Evolutionary conservation across 495 filamentous ascomycete species (phyloP).

Genomic region (Aspergillus egyptiacus): DNA sequence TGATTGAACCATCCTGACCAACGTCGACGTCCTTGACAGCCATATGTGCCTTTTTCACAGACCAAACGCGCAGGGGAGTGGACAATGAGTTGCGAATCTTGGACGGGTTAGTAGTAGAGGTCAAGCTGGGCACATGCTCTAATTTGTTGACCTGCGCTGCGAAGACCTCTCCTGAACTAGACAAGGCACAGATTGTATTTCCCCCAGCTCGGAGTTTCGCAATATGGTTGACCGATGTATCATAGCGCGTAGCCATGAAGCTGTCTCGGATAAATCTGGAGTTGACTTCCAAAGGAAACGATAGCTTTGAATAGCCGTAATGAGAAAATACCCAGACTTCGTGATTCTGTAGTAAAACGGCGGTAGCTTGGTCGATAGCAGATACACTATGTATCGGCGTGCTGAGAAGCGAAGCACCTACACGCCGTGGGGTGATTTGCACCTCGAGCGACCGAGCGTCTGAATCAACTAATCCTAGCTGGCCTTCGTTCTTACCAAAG

Average conservation of each 20-base stretch:
- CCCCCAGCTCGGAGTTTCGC: slow-evolving; percentile 74
- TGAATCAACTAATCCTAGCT: slow-evolving; percentile 89
- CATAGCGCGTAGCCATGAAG: slow-evolving; percentile 63
- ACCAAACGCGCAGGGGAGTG: slow-evolving; percentile 72
- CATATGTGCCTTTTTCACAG: slow-evolving; percentile 70
- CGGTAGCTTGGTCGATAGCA: slow-evolving; percentile 86
- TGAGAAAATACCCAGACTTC: slow-evolving; percentile 91
- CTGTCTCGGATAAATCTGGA: slow-evolving; percentile 61
- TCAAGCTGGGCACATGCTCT: slow-evolving; percentile 50
- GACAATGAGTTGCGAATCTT: slow-evolving; percentile 78
- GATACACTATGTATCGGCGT: slow-evolving; percentile 70
- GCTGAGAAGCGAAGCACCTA: slow-evolving; percentile 80
- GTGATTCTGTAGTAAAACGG: slow-evolving; percentile 75
- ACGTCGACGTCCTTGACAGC: slow-evolving; percentile 81
- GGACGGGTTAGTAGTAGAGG: slow-evolving; percentile 82
- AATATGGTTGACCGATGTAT: slow-evolving; percentile 57
- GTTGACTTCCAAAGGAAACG: slow-evolving; percentile 70
- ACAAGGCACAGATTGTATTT: slow-evolving; percentile 83
- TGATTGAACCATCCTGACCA: slow-evolving; percentile 89
- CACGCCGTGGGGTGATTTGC: slow-evolving; percentile 76
- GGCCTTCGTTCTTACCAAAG: slow-evolving; percentile 94
- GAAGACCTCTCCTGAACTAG: slow-evolving; percentile 77
- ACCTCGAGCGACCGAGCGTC: slow-evolving; percentile 83
- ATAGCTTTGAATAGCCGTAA: slow-evolving; percentile 82
- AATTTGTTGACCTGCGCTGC: slow-evolving; percentile 65